A percentile compares a stretch with the other conserved stretches of the same genome.
phyloP scores from a whole-genome alignment of 1,284 basidiomycete genomes.

The Trichosporon ovoides region DNA sequence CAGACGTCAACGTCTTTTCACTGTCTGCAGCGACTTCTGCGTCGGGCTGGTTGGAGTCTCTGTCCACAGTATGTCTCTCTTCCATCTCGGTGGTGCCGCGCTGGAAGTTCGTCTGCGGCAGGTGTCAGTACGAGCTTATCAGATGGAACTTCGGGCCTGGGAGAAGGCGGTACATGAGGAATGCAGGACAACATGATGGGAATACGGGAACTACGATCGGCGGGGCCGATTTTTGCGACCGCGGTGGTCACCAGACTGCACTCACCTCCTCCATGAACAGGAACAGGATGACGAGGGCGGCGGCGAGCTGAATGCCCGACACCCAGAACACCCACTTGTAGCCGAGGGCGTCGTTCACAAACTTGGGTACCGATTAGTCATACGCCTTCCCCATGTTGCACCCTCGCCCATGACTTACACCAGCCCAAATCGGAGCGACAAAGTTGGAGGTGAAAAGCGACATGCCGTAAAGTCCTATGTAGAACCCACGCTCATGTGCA shows the following conservation, averaged over 20 bases:
- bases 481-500: constrained; percentile 26
- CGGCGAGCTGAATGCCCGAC: constrained; percentile 14
- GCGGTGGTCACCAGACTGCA: not conserved
- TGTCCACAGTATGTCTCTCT: constrained; percentile 8
- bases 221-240: too few species aligned
- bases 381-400: not conserved
- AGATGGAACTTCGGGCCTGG: not conserved
- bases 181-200: not conserved
- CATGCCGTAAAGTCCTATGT: constrained; percentile 22
- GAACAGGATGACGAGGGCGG: constrained; percentile 16
- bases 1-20: not conserved
- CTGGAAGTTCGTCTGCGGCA: constrained; percentile 22
- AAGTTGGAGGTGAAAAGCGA: constrained; percentile 18
- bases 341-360: constrained; percentile 21
- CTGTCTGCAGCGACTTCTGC: not conserved
- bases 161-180: not conserved
- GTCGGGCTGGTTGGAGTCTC: not conserved
- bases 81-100: constrained; percentile 20
- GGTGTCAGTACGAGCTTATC: not conserved
- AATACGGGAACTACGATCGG: not conserved
- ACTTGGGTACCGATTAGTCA: not conserved
- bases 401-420: constrained; percentile 6
- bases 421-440: constrained; percentile 17
- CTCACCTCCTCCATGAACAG: constrained; percentile 25
- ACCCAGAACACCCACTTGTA: constrained; percentile 26